Base-by-base conservation (phyloP, 1,139 yeast genomes). In the Suhomyces kunorum region DNA sequence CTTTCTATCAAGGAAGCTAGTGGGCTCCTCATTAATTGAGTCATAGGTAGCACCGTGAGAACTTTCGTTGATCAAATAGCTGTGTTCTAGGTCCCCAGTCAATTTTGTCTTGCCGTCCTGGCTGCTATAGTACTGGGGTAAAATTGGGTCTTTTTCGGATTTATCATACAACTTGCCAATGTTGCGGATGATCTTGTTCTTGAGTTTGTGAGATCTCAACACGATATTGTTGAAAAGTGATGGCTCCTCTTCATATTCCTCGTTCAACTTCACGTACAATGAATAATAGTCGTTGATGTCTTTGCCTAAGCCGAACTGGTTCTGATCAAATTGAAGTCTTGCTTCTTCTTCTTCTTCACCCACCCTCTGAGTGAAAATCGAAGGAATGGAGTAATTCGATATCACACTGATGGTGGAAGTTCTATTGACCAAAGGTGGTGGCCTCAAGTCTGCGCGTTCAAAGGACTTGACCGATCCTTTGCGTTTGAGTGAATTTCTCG, bases 11-110 rank as follows among this genome's bases (percentile, higher is more conserved):
- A 50, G 39, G 37, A 45, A 50, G 8, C 32, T 29, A 7, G 64
- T 55, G 12, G 59, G 59, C 28, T 64, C 68, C 26, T 64, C 69
- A 44, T 66, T 63, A 26, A 66, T 56, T 8, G 72, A 65, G 46
- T 65, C 68, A 39, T 67, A 66, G 26, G 56, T 40, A 17, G 42
- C 26, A 13, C 32, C 27, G 17, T 40, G 33, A 8, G 39, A 30
- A 28, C 20, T 26, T 6, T 36, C 35, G 14, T 15, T 23, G 27
- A 34, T 27, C 5, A 40, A 33, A 17, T 25, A 33, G 18, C 29
- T 24, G 26, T 28, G 29, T 14, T 38, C 44, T 12, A 12, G 9
- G 9, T 29, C 34, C 18, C 29, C 25, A 13, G 13, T n/a, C 12
- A 16, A 16, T 14, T 23, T 34, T 12, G 34, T 28, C 37, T 40